Base-by-base conservation (phyloP, 1,284 basidiomycete genomes). In the Heterobasidion parviporum region DNA sequence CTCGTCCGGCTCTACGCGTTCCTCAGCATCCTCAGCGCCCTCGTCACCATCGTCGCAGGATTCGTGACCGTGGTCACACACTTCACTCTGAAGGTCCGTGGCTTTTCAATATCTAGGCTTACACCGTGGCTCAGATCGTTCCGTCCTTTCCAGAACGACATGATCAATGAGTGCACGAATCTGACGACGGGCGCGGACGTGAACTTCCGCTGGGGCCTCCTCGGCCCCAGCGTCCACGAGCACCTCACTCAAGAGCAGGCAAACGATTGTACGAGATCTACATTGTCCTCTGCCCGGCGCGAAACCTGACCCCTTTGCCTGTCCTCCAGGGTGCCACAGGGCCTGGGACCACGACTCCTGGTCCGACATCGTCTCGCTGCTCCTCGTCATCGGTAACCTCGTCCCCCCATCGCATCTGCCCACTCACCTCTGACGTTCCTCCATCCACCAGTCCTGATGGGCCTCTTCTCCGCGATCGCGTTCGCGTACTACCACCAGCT, bases 401-500 rank as follows among this genome's bases (percentile, higher is more conserved):
- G 3, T 55, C 20, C 52, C 52, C 47, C 33, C 4, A n/a, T 26
- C 26, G 26, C 20, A 1, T 51, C 34, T 38, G 34, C 46, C 33
- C 48, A 38, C 50, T 49, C 1, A 57, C 54, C 16, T 43, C 38
- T 56, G 15, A 38, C 60, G 61, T 64, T 54, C 15, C 2, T 26
- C 18, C 1, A 14, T 7, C 20, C 46, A 54, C 33, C 56, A 83
- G 80, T 79, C 52, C 63, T 83, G 44, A 73, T 82, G 55, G 59
- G 74, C 18, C 65, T 89, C 54, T 88, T 89, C 73, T 75, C 79
- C 41, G 62, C 78, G 52, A 67, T 87, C 60, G 78, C 82, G 1
- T 84, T 85, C 64, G 74, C 75, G 8, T 92, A 83, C 72, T 84
- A 86, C 66, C 81, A 82, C 26, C 89, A 92, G 70, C 65, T 36